A percentile compares a stretch with the other conserved stretches of the same genome.
phyloP scores from a whole-genome alignment of 2,329 filamentous ascomycete species.

The Colletotrichum sp. region DNA sequence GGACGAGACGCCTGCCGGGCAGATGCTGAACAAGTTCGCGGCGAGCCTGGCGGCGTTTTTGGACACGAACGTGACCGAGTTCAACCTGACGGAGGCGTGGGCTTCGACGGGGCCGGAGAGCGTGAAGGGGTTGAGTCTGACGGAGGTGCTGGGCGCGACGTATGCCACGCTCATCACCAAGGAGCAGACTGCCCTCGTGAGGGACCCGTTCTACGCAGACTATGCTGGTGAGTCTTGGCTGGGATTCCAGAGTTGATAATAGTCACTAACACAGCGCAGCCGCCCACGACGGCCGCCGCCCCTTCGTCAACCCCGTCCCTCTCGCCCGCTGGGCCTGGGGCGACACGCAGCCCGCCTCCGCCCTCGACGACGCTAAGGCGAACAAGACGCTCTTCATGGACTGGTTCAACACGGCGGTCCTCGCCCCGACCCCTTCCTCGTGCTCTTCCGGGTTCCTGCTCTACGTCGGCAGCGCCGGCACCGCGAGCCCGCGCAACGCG shows the following conservation, averaged over 20 bases:
- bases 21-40: constrained; percentile 31
- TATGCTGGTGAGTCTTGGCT: constrained; percentile 33
- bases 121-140: constrained; percentile 20
- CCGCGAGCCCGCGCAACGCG: constrained; percentile 25
- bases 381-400: constrained; percentile 36
- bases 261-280: constrained; percentile 13
- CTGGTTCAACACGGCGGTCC: constrained; percentile 35
- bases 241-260: fast-evolving
- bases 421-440: constrained; percentile 23
- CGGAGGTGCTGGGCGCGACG: constrained; percentile 32
- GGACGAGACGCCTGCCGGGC: constrained; percentile 15
- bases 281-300: constrained; percentile 34
- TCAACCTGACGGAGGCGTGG: constrained; percentile 31
- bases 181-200: constrained; percentile 38
- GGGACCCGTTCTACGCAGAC: constrained; percentile 42
- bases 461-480: constrained; percentile 24
- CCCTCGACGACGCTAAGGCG: constrained; percentile 26
- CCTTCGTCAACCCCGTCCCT: constrained; percentile 41
- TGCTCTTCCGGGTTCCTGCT: constrained; percentile 37
- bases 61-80: constrained; percentile 19
- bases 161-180: constrained; percentile 41
- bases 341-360: constrained; percentile 28
- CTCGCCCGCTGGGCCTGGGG: constrained; percentile 39
- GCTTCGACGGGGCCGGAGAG: constrained; percentile 24
- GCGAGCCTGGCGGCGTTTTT: constrained; percentile 30